Conservation (phyloP, 2,329 filamentous ascomycete species). For the Botrytis aclada region DNA sequence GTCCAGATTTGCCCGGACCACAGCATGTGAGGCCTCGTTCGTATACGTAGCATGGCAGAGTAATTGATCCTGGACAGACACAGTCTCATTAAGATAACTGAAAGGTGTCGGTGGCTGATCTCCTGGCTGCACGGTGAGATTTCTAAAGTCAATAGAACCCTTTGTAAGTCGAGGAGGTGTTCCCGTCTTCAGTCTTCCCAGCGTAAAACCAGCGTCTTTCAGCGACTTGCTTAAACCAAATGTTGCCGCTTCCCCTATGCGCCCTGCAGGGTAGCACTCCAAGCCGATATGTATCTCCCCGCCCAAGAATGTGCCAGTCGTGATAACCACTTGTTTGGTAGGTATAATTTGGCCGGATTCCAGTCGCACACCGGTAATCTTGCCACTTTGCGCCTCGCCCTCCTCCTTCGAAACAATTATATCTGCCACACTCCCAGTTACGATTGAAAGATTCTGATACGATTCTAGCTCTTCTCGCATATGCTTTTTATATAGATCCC, state of each 20-base stretch:
- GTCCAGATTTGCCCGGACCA: constrained; percentile 86
- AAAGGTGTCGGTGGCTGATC: constrained; percentile 87
- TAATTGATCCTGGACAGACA: constrained; percentile 77
- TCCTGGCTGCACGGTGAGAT: constrained; percentile 70
- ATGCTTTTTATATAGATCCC: constrained; percentile 79
- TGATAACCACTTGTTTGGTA: constrained; percentile 83
- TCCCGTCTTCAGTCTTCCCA: constrained; percentile 91
- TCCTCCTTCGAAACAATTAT: constrained; percentile 68
- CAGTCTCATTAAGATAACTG: constrained; percentile 79
- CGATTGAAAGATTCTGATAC: constrained; percentile 75
- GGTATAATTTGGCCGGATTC: constrained; percentile 83
- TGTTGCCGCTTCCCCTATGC: constrained; percentile 91
- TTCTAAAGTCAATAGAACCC: constrained; percentile 74
- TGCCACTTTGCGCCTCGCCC: constrained; percentile 55
- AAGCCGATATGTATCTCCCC: constrained; percentile 96
- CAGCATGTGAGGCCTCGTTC: constrained; percentile 74
- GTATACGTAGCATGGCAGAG: constrained; percentile 87
- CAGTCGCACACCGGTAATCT: constrained; percentile 79
- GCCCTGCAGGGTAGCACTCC: constrained; percentile 77
- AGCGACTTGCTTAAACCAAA: constrained; percentile 90
- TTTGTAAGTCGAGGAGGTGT: constrained; percentile 85
- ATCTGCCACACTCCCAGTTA: constrained; percentile 87
- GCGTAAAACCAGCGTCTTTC: constrained; percentile 78
- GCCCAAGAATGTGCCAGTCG: constrained; percentile 91
- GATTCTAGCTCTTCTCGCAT: constrained; percentile 82